Evolutionary conservation across 352 stramenopile genomes (phyloP).

Genomic region (Pythium biforme): DNA sequence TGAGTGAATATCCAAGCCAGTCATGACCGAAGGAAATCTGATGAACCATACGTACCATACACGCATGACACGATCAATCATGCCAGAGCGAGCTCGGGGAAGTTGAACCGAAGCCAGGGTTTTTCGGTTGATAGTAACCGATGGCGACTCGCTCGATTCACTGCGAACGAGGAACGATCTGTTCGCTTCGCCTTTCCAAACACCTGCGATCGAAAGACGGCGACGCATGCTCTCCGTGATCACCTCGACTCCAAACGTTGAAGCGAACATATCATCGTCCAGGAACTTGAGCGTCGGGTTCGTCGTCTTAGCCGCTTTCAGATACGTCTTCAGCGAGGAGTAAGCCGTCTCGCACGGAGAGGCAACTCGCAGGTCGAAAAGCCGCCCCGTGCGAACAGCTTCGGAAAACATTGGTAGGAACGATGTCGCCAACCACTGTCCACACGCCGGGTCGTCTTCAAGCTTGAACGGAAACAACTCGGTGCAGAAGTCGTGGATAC

Average conservation of each 20-base stretch:
- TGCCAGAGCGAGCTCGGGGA: slow-evolving; percentile 10
- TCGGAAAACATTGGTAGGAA: slow-evolving; percentile 71
- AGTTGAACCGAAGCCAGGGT: slow-evolving; percentile 23
- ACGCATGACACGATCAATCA: slow-evolving; percentile 31
- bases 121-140: slow-evolving; percentile 27
- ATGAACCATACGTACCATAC: slow-evolving; percentile 45
- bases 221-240: slow-evolving; percentile 74
- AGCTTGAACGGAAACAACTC: slow-evolving; percentile 66
- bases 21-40: neutral
- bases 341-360: slow-evolving; percentile 76
- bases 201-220: slow-evolving; percentile 68
- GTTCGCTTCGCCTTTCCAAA: slow-evolving; percentile 62
- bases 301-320: slow-evolving; percentile 61
- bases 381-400: slow-evolving; percentile 49
- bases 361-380: slow-evolving; percentile 60
- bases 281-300: slow-evolving; percentile 65
- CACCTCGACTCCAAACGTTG: slow-evolving; percentile 69
- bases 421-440: slow-evolving; percentile 68
- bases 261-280: slow-evolving; percentile 69
- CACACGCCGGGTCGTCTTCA: slow-evolving; percentile 68
- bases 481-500: slow-evolving; percentile 58
- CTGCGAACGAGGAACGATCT: slow-evolving; percentile 59
- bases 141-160: slow-evolving; percentile 38
- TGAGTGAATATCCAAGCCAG: neutral
- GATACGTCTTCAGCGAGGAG: slow-evolving; percentile 61